Evolutionary conservation across 2,329 filamentous ascomycete genomes (phyloP).

Genomic region (Sclerotinia borealis): DNA sequence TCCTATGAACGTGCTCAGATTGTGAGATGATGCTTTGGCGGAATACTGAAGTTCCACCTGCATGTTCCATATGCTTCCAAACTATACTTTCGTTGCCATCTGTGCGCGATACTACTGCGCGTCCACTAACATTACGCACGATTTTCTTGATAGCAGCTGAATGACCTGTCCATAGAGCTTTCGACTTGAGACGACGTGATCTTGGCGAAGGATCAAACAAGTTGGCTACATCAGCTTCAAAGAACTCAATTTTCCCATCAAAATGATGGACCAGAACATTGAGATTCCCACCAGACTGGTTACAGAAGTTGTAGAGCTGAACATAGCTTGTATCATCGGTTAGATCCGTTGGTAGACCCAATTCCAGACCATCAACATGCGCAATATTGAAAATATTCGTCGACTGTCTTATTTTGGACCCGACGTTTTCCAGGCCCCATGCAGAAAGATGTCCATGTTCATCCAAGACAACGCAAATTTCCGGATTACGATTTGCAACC

Average conservation of each 20-base stretch:
- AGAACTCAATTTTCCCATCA: conserved; percentile 77
- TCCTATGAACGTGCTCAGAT: conserved; percentile 69
- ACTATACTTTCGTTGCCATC: conserved; percentile 72
- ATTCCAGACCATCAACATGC: conserved; percentile 58
- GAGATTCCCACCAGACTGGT: conserved; percentile 56
- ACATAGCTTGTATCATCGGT: conserved; percentile 42
- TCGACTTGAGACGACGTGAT: conserved; percentile 52
- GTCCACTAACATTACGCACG: conserved; percentile 75
- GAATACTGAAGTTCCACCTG: conserved; percentile 48
- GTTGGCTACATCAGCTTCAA: conserved; percentile 69
- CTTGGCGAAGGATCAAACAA: conserved; percentile 69
- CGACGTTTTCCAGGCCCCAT: conserved; percentile 86
- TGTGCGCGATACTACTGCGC: conserved; percentile 75
- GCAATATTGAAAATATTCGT: conserved; percentile 79
- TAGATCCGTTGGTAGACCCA: conserved; percentile 34
- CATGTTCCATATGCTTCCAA: conserved; percentile 63
- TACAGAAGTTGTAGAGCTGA: conserved; percentile 69
- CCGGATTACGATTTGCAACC: conserved; percentile 76
- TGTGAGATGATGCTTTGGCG: conserved; percentile 64
- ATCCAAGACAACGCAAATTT: conserved; percentile 82
- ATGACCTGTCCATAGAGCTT: conserved; percentile 77
- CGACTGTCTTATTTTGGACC: conserved; percentile 58
- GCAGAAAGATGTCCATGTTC: conserved; percentile 81
- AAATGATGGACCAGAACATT: conserved; percentile 77
- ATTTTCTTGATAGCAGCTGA: conserved; percentile 76